These are phyloP conservation scores for Ceratopteris richardii DNA, from an alignment of 75 land plant genomes.

Conservation along the genomic window DNA sequence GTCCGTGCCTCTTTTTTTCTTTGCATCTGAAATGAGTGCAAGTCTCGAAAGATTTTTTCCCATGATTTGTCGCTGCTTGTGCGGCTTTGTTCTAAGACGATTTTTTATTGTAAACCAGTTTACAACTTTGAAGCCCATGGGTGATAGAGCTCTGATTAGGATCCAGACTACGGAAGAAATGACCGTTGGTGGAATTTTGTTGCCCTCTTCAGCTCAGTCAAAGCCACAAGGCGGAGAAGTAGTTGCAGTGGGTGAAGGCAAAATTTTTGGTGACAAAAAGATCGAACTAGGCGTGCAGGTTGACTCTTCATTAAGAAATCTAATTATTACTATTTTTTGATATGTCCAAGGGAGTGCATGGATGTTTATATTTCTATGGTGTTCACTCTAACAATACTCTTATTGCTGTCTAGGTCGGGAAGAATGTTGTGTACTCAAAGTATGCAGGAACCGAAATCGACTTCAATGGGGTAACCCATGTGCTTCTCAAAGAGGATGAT, in stretches of 20 bases:
- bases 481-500: conserved; percentile 47
- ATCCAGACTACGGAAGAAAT: conserved; percentile 62
- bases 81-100: too few relatives aligned
- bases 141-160: conserved; percentile 68
- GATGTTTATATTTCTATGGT: neutral
- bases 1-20: too few relatives aligned
- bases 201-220: conserved; percentile 52
- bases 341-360: neutral
- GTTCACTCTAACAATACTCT: neutral
- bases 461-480: conserved; percentile 34
- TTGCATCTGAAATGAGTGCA: too few relatives aligned
- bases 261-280: conserved; percentile 52
- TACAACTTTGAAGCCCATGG: conserved; percentile 70
- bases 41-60: too few relatives aligned
- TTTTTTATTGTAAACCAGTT: conserved; percentile 28
- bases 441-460: conserved; percentile 50
- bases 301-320: neutral
- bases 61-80: too few relatives aligned
- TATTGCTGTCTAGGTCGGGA: conserved; percentile 19
- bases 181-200: conserved; percentile 62
- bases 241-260: conserved; percentile 79
- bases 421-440: conserved; percentile 44
- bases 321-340: neutral
- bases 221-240: conserved; percentile 91
- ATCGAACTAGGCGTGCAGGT: conserved; percentile 53